Conservation (phyloP, 139 green algal species). For the Tetraselmis chui region DNA sequence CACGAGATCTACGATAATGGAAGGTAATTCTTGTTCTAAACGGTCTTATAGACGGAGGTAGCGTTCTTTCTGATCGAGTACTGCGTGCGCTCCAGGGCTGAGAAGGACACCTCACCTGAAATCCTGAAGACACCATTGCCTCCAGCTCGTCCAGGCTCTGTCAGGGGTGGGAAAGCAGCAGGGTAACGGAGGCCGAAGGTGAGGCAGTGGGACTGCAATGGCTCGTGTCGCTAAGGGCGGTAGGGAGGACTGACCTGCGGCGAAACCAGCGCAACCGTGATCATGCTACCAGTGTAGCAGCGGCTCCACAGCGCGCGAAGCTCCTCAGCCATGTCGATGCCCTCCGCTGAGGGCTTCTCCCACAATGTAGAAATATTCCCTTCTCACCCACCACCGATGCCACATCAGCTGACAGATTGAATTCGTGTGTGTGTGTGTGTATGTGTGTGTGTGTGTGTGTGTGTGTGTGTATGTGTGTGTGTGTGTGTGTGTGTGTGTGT, state of each 20-base stretch:
- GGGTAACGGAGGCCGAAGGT: background rate
- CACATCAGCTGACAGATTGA: no score
- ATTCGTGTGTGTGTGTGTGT: no score
- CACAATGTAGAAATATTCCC: conserved; percentile 33
- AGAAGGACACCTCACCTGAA: background rate
- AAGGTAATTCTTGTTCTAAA: no score
- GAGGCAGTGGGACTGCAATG: background rate
- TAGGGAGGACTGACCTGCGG: conserved; percentile 18
- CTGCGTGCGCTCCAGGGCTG: no score
- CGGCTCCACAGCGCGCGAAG: conserved; percentile 31
- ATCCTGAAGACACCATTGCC: background rate
- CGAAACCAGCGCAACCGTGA: conserved; percentile 25
- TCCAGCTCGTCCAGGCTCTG: background rate
- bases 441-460: no score
- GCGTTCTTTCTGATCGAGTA: no score
- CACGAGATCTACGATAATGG: no score
- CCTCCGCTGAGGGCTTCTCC: conserved; percentile 19
- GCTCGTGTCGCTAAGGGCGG: background rate
- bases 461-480: no score
- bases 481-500: no score
- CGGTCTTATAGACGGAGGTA: no score
- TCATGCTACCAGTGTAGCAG: conserved; percentile 7
- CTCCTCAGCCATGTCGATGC: conserved; percentile 13
- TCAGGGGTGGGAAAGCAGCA: background rate
- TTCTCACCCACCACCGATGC: no score